Base-by-base conservation (phyloP, 305 asterid genomes). In the Fraxinus platypoda region DNA sequence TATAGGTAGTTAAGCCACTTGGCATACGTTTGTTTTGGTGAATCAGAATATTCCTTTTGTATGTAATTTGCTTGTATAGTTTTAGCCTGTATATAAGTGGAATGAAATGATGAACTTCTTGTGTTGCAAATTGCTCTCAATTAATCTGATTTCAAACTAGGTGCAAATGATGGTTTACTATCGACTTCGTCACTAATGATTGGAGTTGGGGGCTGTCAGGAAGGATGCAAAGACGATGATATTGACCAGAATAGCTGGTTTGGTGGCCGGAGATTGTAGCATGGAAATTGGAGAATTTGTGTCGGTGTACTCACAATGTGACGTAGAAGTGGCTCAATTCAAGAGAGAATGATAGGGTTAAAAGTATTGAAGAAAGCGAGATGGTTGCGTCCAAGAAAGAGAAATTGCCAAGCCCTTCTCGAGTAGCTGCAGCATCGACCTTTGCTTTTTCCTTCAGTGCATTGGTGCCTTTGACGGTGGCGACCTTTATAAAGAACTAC, bases 241-340 rank as follows among this genome's bases (percentile, higher is more conserved):
- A 34, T 86, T 94, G 6, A 83, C 90, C 0, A 97, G 95, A 8
- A 85, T 94, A 1, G 93, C 94, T 0, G 97, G 98, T 0, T 75
- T 89, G 2, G 70, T 92, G 1, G 94, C 94, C 12, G 98, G 98
- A 0, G 92, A 95, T 0, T 90, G 91, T 62, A 94, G 98, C 94
- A 94, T 94, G 98, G 94, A 94, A 0, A 85, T 91, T 1, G 95
- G 97, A 2, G 97, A 94, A 25, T 91, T 87, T 2, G 98, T 92
- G 2, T 92, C 97, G 0, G 98, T 92, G 0, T 88, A 91, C 49
- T 75, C 97, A 0, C 97, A 92, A 71, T 72, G 82, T 23, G 97
- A 93, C 71, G 87, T 91, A n/a, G 91, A 91, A 79, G 2, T 85
- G 74, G 88, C 92, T 2, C 95, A 91, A 77, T 77, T 87, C 76